A percentile compares a stretch with the other conserved stretches of the same genome.
phyloP scores from a whole-genome alignment of 805 yeast genomes.

The Yamadazyma endophytica region DNA sequence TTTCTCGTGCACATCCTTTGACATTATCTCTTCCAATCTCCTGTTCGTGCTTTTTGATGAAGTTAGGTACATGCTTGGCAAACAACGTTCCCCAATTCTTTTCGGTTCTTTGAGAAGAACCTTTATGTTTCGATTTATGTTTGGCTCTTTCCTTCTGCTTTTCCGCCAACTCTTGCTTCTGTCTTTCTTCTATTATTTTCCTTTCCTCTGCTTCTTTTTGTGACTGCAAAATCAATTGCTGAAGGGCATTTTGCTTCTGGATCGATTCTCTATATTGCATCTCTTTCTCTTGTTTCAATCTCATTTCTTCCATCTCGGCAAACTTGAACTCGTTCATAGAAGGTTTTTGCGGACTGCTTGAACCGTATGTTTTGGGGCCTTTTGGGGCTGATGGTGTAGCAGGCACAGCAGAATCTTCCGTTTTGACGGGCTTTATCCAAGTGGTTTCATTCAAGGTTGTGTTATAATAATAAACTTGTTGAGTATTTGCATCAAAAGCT shows the following conservation, averaged over 20 bases:
- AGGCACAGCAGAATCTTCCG: not conserved
- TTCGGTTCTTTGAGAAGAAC: constrained; percentile 12
- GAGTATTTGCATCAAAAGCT: constrained; percentile 44
- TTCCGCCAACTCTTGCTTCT: constrained; percentile 18
- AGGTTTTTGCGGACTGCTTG: constrained; percentile 3
- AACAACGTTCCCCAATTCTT: constrained; percentile 45
- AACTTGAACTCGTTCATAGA: constrained; percentile 15
- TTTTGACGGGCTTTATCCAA: constrained; percentile 55
- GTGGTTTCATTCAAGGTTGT: constrained; percentile 42
- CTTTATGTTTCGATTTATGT: not conserved
- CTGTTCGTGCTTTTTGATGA: constrained; percentile 60
- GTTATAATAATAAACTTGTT: constrained; percentile 52
- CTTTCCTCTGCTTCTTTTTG: constrained; percentile 27
- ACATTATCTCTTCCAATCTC: constrained; percentile 69
- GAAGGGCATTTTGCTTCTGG: constrained; percentile 31
- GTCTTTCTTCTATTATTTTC: constrained; percentile 21
- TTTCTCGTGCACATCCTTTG: constrained; percentile 76
- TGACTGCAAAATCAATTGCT: constrained; percentile 31
- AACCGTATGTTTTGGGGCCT: constrained; percentile 24
- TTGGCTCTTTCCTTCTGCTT: constrained; percentile 14
- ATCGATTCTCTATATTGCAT: constrained; percentile 27
- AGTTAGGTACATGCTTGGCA: constrained; percentile 76
- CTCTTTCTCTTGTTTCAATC: constrained; percentile 28
- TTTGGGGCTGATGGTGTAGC: constrained; percentile 22
- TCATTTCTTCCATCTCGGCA: constrained; percentile 31